Evolutionary conservation across 2,329 filamentous ascomycete species (phyloP).

Genomic region (Ilyonectria destructans): DNA sequence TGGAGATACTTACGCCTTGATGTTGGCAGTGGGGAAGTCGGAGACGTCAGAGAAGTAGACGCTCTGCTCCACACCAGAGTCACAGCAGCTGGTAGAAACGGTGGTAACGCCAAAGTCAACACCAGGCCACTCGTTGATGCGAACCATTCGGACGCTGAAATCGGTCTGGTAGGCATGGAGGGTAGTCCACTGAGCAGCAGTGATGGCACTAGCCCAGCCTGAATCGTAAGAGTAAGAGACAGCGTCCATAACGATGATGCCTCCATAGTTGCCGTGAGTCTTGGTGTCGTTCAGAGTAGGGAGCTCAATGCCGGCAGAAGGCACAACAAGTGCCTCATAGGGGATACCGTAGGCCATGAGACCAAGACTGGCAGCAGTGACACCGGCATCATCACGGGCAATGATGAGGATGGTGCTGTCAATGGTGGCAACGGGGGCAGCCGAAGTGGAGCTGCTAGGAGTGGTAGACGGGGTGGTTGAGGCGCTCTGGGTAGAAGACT

Average conservation of each 20-base stretch:
- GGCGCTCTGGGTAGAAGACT: background rate
- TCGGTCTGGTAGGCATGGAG: slow-evolving; percentile 35
- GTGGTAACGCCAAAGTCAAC: slow-evolving; percentile 17
- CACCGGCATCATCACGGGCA: slow-evolving; percentile 12
- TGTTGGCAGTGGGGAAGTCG: slow-evolving; percentile 37
- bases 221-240: slow-evolving; percentile 33
- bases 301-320: slow-evolving; percentile 26
- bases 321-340: slow-evolving; percentile 31
- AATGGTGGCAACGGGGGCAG: slow-evolving; percentile 14
- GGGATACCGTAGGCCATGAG: slow-evolving; percentile 39
- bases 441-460: background rate
- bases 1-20: slow-evolving; percentile 30
- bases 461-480: background rate
- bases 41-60: slow-evolving; percentile 33
- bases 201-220: slow-evolving; percentile 37
- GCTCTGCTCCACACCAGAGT: slow-evolving; percentile 21
- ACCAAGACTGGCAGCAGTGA: slow-evolving; percentile 20
- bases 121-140: slow-evolving; percentile 39
- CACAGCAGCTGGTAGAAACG: slow-evolving; percentile 9
- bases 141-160: slow-evolving; percentile 40
- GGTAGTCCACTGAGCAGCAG: slow-evolving; percentile 29
- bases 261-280: slow-evolving; percentile 31
- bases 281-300: slow-evolving; percentile 30
- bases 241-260: slow-evolving; percentile 33
- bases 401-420: slow-evolving; percentile 30